These are phyloP conservation scores for Phellinidium pouzarii DNA, from an alignment of 1,284 basidiomycete species.

Conservation along the genomic window DNA sequence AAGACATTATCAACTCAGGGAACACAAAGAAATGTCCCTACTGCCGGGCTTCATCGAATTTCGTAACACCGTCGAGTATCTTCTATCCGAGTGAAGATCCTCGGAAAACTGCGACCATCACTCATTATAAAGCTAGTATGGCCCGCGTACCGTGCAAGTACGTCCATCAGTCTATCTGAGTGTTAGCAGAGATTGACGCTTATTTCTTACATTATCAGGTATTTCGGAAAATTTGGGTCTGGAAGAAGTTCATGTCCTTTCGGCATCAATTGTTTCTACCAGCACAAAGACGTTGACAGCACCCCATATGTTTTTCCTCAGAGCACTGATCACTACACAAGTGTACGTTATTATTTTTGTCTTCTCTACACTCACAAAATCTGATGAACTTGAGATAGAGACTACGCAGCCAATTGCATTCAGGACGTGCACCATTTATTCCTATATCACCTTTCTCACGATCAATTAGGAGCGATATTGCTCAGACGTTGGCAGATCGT, in stretches of 20 bases:
- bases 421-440: not conserved
- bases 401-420: not conserved
- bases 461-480: not conserved
- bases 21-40: slow-evolving; percentile 70
- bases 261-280: slow-evolving; percentile 70
- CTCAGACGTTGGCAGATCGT: slow-evolving; percentile 1
- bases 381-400: not conserved
- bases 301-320: slow-evolving; percentile 47
- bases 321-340: slow-evolving; percentile 50
- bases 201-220: slow-evolving; percentile 32
- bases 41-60: slow-evolving; percentile 56
- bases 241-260: slow-evolving; percentile 58
- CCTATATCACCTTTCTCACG: not conserved
- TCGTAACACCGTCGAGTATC: slow-evolving; percentile 61
- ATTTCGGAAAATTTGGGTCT: slow-evolving; percentile 49
- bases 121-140: slow-evolving; percentile 66
- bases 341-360: slow-evolving; percentile 25
- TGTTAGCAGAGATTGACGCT: not conserved
- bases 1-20: slow-evolving; percentile 44
- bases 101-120: slow-evolving; percentile 43
- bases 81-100: slow-evolving; percentile 50
- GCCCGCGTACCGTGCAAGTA: slow-evolving; percentile 57
- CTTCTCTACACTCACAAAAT: too few relatives aligned
- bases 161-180: slow-evolving; percentile 23
- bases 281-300: slow-evolving; percentile 60